Evolutionary conservation across 495 filamentous ascomycete genomes (phyloP), one percentile per base, ranked within the genome.

Genomic region (Monascus purpureus): DNA sequence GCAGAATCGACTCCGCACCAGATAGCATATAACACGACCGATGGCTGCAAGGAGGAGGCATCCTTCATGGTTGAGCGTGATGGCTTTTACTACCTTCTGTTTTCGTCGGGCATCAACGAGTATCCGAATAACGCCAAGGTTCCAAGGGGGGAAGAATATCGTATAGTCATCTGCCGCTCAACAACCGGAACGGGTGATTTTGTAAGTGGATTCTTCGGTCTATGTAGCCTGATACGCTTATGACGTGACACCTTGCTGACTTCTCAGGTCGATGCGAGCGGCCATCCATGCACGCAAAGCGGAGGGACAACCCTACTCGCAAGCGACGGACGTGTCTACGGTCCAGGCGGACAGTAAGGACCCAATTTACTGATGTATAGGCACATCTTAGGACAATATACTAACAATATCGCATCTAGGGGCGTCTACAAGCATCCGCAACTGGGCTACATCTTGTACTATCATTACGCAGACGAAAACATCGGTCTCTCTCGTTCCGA

Each of bases 41-140:
- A 68, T 2, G 48, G 54, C 1, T 67, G 69, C 33, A 64, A 73
- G 0, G 52, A 65, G 27, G 81, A 87, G 37, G 81, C 67, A 0
- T 33, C 67, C 0, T 77, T 63, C 30, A 46, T 80, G 38, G 77
- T 68, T 50, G 59, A 68, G 36, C 43, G 71, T 16, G 66, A 64
- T 1, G 52, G 35, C 3, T 82, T 72, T 37, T 83, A 75, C 40
- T 84, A 82, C 35, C 57, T 87, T 1, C 82, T 82, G 45, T 81
- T 67, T 49, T 77, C 70, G 18, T 54, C 64, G 12, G 80, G 81
- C 0, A 49, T 52, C 8, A 85, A 80, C 59, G 85, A 80, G 41
- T 68, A 68, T 3, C 75, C 73, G 41, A 62, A 65, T 37, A 37
- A 46, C 4, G 52, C 38, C 20, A 52, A 37, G 29, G 77, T 79